Base-by-base conservation (phyloP, 2,329 filamentous ascomycete species). In the Endothia cerciana region DNA sequence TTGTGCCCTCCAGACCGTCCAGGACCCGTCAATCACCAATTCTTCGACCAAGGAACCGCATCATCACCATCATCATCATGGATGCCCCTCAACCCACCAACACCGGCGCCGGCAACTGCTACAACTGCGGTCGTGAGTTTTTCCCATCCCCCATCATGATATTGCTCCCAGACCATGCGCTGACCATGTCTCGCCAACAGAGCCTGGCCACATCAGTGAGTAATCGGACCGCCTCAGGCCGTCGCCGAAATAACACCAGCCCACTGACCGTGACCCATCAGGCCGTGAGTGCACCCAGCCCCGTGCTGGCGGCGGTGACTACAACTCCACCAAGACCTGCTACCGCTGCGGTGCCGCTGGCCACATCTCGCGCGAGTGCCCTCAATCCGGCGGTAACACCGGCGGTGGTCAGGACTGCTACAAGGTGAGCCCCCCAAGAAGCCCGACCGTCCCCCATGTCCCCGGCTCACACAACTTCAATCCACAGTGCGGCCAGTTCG, bases 351-450 rank as follows among this genome's bases (percentile, higher is more conserved):
- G 92, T 76, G 87, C 91, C 79, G 81, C 89, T 72, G 94, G 93
- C 69, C 94, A 98, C 85, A 91, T 97, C 78, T 95, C 92, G 74
- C 93, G 94, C 74, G 94, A 97, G 76, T 94, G 91, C 83, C 88
- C 81, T 77, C 81, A 83, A 70, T 81, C 81, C 69, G 81, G 82
- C 62, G 80, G 78, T 68, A 59, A 62, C 51, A 76, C 78, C 65
- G 80, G 80, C 72, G 81, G 80, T 71, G 78, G 79, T 70, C 78
- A 77, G 72, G 91, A 97, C 82, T 97, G 93, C 89, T 97, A 97
- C 89, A 97, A 97, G 84, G 85, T 82, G 47, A 13, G 43, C 43
- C 22, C 7, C 7, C 5, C 13, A 59, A 30, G 17, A 19, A 41
- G 2, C 15, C 7, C 7, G 33, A 22, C n/a, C 40, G 13, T 22